Percentiles rank a stretch among this genome's conserved stretches.
These are phyloP conservation scores for Brasenia schreberi DNA, from an alignment of 164 flowering plant genomes.

Conservation along the genomic window DNA sequence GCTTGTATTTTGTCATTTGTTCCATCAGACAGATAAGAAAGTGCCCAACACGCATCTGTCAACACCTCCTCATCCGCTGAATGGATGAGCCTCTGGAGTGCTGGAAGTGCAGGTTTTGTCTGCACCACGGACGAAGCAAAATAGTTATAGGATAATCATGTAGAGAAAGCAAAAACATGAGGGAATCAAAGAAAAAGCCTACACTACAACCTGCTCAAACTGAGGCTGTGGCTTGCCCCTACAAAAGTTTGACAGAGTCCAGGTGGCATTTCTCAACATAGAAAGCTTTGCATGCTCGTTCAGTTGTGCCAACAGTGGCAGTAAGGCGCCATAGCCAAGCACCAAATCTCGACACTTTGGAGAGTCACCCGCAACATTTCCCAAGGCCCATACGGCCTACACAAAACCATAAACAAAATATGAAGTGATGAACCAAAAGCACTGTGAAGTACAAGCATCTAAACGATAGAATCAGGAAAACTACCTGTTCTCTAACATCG, in stretches of 20 bases:
- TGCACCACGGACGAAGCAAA: constrained; percentile 7
- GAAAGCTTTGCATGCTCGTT: constrained; percentile 61
- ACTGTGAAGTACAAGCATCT: background rate
- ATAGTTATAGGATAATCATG: background rate
- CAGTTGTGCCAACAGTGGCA: constrained; percentile 63
- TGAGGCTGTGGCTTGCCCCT: constrained; percentile 75
- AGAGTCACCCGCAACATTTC: constrained; percentile 90
- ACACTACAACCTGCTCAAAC: constrained; percentile 46
- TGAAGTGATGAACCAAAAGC: background rate
- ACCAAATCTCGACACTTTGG: constrained; percentile 76
- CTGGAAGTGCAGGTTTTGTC: constrained; percentile 64
- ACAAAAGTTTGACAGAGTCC: constrained; percentile 84
- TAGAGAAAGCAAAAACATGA: background rate
- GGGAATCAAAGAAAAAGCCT: constrained; percentile 1
- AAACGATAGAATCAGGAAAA: background rate
- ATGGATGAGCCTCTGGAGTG: constrained; percentile 49
- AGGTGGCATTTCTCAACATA: constrained; percentile 88
- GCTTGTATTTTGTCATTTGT: constrained; percentile 81
- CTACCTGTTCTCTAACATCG: constrained; percentile 90
- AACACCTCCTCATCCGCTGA: constrained; percentile 69
- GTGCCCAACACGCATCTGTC: constrained; percentile 86
- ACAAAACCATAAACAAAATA: background rate
- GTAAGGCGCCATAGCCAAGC: constrained; percentile 52
- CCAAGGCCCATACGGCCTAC: constrained; percentile 94
- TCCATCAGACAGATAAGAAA: constrained; percentile 76